A percentile compares a stretch with the other conserved stretches of the same genome.
Conservation (phyloP, 495 filamentous ascomycete genomes). For the Tuber indicum region DNA sequence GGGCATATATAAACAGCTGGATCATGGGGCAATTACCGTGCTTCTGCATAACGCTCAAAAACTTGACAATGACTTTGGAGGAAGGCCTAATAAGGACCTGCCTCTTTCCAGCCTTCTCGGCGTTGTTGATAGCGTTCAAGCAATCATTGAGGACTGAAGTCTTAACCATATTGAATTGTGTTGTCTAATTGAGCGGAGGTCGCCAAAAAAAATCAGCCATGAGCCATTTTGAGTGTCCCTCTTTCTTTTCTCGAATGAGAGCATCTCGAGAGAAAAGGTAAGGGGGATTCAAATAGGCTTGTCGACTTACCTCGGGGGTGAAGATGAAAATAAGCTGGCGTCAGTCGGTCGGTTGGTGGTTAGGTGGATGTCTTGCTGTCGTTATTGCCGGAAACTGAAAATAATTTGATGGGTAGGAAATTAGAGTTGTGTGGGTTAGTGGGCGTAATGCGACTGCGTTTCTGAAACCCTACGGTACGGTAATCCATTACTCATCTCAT, state of each 20-base stretch:
- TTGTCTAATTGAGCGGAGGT: conserved; percentile 60
- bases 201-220: conserved; percentile 31
- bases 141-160: conserved; percentile 98
- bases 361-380: conserved; percentile 11
- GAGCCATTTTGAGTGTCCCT: conserved; percentile 44
- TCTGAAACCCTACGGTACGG: background rate
- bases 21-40: conserved; percentile 67
- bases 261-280: conserved; percentile 38
- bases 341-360: conserved; percentile 1
- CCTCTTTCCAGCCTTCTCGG: conserved; percentile 97
- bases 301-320: conserved; percentile 23
- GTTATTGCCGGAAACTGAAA: background rate
- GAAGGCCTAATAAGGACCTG: conserved; percentile 93
- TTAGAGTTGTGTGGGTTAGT: background rate
- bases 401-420: background rate
- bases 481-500: background rate
- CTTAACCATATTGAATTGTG: conserved; percentile 95
- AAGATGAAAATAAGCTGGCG: conserved; percentile 14
- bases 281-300: conserved; percentile 43
- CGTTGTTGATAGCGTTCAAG: conserved; percentile 99
- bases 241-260: conserved; percentile 40
- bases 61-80: conserved; percentile 99
- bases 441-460: background rate
- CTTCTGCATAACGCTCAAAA: conserved; percentile 95
- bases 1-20: conserved; percentile 27